Evolutionary conservation across 2,329 filamentous ascomycete species (phyloP).

Genomic region (Ophiostoma quercus): DNA sequence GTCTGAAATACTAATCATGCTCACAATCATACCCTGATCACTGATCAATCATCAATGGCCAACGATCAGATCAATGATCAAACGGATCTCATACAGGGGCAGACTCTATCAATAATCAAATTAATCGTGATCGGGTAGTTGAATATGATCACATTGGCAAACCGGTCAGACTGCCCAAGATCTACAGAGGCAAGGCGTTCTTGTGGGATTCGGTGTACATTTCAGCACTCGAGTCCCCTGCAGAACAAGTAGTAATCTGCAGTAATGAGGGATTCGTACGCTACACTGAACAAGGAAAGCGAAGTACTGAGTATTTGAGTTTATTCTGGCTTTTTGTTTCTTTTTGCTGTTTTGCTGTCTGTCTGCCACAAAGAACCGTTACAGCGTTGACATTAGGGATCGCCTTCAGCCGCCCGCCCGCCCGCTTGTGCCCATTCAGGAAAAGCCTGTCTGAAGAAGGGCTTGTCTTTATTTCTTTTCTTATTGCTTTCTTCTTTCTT

Average conservation of each 20-base stretch:
- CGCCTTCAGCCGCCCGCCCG: background rate
- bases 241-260: background rate
- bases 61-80: background rate
- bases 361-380: background rate
- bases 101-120: background rate
- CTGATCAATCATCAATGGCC: too few relatives aligned
- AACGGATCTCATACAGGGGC: background rate
- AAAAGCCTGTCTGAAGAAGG: background rate
- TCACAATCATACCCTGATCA: background rate
- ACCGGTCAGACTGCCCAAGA: background rate
- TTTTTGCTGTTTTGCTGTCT: too few relatives aligned
- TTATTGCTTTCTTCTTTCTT: too few relatives aligned
- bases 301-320: background rate
- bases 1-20: background rate
- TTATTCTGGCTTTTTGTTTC: background rate
- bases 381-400: background rate
- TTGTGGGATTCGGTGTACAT: background rate
- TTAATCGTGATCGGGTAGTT: background rate
- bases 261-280: background rate
- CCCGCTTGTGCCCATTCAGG: background rate
- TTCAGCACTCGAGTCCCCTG: background rate
- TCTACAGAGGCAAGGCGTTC: conserved; percentile 4
- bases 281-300: conserved; percentile 3
- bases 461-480: background rate
- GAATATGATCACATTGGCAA: too few relatives aligned